Base-by-base conservation (phyloP, 257 asterid genomes). In the Mentha longifolia region DNA sequence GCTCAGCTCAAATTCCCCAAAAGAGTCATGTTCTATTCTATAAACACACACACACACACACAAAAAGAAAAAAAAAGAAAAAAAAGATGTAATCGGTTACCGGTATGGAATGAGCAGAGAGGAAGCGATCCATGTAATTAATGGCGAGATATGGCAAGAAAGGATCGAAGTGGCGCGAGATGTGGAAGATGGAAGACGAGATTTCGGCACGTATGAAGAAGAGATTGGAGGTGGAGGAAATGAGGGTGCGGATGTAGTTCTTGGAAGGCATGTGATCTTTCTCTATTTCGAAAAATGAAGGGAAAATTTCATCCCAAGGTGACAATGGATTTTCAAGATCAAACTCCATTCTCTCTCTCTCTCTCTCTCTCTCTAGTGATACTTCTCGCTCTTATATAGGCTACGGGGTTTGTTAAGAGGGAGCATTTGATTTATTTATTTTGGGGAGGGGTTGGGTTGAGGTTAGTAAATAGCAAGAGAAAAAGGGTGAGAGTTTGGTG, bases 71-170 rank as follows among this genome's bases (percentile, higher is more conserved):
- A 1, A 0, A 9, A 8, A 10, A 42, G 4, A 41, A 3, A 0
- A 3, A 20, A 11, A 9, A 19, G 1, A 17, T 3, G 7, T 1
- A 14, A 7, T 14, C 0, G 55, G 4, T 28, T 14, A 57, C 92
- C 82, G 68, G 68, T 5, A 81, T 45, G 14, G 87, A 65, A 42
- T 77, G 87, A 43, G 65, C 42, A n/a, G 88, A 83, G 52, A 86
- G 86, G 78, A 88, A 86, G 31, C 97, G 95, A 71, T 90, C 95
- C 73, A 83, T 76, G 82, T 88, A 90, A 76, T 83, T 90, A 19
- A 86, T 61, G 30, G 93, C 88, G 56, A 88, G 97, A 47, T 82
- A 90, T 0, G 83, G 65, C 9, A 82, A 51, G 68, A 76, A 85
- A 0, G 76, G 84, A 52, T 80, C 93, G 64, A 76, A 77, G 6